Percentiles rank a stretch among this genome's conserved stretches.
phyloP scores from a whole-genome alignment of 202 grass and related monocot species.

The Carex arenaria region DNA sequence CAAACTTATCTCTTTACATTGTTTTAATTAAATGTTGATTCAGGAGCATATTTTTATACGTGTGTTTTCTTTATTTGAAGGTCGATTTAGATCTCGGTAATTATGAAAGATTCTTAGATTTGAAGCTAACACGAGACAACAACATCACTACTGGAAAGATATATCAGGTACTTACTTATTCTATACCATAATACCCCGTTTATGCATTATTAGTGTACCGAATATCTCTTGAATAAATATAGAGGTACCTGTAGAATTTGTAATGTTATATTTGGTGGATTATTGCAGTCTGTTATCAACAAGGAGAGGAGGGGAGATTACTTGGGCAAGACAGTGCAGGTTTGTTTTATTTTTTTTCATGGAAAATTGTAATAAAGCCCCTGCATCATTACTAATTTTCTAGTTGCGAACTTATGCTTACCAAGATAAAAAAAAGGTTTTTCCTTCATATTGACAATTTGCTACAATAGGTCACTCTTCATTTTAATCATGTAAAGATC shows the following conservation, averaged over 20 bases:
- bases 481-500: background rate
- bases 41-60: background rate
- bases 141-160: slow-evolving; percentile 93
- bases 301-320: slow-evolving; percentile 91
- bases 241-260: slow-evolving; percentile 11
- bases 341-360: slow-evolving; percentile 16
- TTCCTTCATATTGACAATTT: background rate
- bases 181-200: background rate
- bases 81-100: slow-evolving; percentile 91
- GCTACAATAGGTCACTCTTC: background rate
- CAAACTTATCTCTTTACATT: background rate
- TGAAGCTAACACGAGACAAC: slow-evolving; percentile 74
- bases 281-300: slow-evolving; percentile 69
- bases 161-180: slow-evolving; percentile 63
- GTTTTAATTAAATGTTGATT: background rate
- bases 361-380: background rate
- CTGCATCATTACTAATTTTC: background rate
- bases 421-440: background rate
- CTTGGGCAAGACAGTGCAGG: slow-evolving; percentile 94
- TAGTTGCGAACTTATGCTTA: no score
- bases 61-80: slow-evolving; percentile 35
- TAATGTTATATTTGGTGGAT: slow-evolving; percentile 35
- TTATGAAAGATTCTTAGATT: slow-evolving; percentile 87
- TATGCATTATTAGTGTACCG: background rate
- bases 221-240: slow-evolving; percentile 14